phyloP scores from a whole-genome alignment of 2,329 filamentous ascomycete genomes.

The Fonsecaea erecta region DNA sequence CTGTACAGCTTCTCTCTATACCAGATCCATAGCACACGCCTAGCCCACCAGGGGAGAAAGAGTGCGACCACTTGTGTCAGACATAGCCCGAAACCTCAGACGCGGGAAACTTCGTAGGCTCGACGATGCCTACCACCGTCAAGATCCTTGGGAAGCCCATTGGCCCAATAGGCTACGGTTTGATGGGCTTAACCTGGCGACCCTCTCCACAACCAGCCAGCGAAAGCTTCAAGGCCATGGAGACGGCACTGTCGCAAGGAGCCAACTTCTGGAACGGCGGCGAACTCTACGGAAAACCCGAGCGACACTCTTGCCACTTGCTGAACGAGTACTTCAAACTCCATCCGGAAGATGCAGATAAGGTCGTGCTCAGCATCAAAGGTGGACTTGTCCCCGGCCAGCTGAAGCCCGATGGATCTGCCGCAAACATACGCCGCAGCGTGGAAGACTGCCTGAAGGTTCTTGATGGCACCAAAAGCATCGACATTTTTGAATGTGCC shows the following conservation, averaged over 20 bases:
- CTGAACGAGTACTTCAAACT: conserved; percentile 66
- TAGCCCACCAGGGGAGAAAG: background rate
- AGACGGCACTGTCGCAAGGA: conserved; percentile 55
- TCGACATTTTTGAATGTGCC: conserved; percentile 66
- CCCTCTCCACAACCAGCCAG: conserved; percentile 39
- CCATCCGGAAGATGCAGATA: conserved; percentile 67
- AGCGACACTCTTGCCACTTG: conserved; percentile 64
- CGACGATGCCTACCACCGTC: conserved; percentile 14
- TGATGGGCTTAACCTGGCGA: conserved; percentile 46
- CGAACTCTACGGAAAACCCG: conserved; percentile 66
- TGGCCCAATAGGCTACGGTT: conserved; percentile 59
- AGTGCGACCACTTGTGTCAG: background rate
- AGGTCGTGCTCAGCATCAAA: conserved; percentile 67
- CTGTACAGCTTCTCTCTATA: background rate
- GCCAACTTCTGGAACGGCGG: conserved; percentile 65
- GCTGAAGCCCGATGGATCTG: conserved; percentile 56
- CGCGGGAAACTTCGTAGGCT: too few relatives aligned
- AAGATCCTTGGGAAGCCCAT: conserved; percentile 52
- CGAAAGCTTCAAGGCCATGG: conserved; percentile 58
- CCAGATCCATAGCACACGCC: background rate
- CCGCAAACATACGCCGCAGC: conserved; percentile 60
- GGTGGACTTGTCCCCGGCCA: conserved; percentile 53
- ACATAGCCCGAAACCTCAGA: background rate
- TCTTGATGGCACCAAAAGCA: conserved; percentile 57
- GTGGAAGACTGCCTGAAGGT: conserved; percentile 62